Percentiles rank a stretch among this genome's conserved stretches.
These are phyloP conservation scores for Populus hybrid DNA, from an alignment of 441 rosid genomes.

Conservation along the genomic window DNA sequence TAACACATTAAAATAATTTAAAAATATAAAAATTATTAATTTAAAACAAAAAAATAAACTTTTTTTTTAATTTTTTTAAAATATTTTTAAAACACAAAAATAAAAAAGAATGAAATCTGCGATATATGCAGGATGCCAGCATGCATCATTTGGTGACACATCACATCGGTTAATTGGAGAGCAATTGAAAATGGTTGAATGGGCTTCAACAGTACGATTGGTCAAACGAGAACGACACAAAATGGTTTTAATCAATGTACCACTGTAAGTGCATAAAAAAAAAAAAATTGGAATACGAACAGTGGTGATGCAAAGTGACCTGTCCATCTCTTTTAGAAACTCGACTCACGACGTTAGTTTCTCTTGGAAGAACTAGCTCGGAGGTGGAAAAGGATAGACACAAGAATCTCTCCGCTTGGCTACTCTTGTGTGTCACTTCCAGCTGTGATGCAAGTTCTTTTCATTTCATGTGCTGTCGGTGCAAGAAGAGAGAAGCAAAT, in stretches of 20 bases:
- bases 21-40: no score
- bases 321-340: slow-evolving; percentile 12
- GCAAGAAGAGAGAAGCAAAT: background rate
- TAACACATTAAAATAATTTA: no score
- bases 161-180: background rate
- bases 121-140: background rate
- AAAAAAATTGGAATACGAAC: background rate
- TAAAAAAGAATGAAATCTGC: no score
- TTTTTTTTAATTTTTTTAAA: no score
- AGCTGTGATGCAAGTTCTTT: background rate
- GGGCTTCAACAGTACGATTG: background rate
- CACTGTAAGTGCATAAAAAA: background rate
- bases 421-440: background rate
- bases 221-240: background rate
- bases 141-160: background rate
- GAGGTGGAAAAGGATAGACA: background rate
- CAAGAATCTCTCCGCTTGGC: slow-evolving; percentile 19
- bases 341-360: background rate
- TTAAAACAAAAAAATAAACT: no score
- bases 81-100: no score
- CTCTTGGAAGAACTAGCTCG: background rate
- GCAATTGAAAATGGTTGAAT: background rate
- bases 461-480: background rate
- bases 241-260: slow-evolving; percentile 11
- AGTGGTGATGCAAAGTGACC: slow-evolving; percentile 16